phyloP scores from a whole-genome alignment of 1,284 basidiomycete genomes.

The Ceraceosorus bombacis region DNA sequence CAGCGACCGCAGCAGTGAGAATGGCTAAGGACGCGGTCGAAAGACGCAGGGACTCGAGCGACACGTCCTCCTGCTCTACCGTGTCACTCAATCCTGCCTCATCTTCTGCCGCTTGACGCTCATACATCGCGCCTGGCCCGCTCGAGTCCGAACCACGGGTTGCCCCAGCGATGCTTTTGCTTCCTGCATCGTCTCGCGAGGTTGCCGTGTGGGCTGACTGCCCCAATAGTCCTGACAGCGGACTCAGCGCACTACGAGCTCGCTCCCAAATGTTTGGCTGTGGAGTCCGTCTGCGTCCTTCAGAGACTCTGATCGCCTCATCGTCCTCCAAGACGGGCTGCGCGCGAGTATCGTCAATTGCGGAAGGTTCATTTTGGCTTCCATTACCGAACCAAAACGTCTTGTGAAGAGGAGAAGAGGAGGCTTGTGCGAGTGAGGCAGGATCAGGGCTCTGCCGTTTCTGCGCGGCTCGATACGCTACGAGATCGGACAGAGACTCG shows the following conservation, averaged over 20 bases:
- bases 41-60: neutral
- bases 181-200: too few species aligned
- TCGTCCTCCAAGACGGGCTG: conserved; percentile 12
- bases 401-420: neutral
- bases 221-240: too few species aligned
- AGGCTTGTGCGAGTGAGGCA: too few species aligned
- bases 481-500: neutral
- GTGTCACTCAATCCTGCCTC: neutral
- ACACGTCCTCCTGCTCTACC: neutral
- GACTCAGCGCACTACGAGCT: neutral
- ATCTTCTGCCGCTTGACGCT: neutral
- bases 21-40: neutral
- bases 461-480: too few species aligned
- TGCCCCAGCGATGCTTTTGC: too few species aligned
- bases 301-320: conserved; percentile 9
- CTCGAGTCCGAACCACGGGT: neutral
- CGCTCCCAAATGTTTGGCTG: neutral
- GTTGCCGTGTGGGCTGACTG: too few species aligned
- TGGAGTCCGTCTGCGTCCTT: conserved; percentile 6
- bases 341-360: neutral
- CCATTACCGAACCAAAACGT: neutral
- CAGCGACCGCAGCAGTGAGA: conserved; percentile 3
- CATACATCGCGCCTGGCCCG: neutral
- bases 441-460: too few species aligned
- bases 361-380: neutral